Percentiles rank a stretch among this genome's conserved stretches.
Conservation (phyloP, 2,329 filamentous ascomycete species). For the Neonectria magnoliae region DNA sequence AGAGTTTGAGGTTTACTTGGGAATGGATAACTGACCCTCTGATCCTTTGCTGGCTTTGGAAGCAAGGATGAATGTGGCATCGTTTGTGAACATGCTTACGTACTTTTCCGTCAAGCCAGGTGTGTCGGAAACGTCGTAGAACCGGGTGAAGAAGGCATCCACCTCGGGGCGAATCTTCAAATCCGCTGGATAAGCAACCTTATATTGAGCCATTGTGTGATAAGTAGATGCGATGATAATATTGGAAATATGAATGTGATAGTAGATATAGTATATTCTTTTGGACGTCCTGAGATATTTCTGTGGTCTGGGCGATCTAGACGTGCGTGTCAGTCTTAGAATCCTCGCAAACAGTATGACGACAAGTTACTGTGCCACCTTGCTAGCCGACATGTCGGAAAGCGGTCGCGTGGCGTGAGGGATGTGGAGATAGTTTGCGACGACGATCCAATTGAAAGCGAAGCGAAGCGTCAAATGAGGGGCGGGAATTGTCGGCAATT, state of each 20-base stretch:
- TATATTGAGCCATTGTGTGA: slow-evolving; percentile 15
- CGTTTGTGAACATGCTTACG: slow-evolving; percentile 40
- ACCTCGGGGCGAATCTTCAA: slow-evolving; percentile 34
- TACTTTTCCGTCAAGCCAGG: slow-evolving; percentile 44
- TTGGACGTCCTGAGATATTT: neutral
- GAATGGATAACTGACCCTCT: slow-evolving; percentile 31
- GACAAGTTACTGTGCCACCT: neutral
- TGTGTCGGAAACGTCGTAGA: slow-evolving; percentile 46
- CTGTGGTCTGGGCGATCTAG: neutral
- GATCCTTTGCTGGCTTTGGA: slow-evolving; percentile 39
- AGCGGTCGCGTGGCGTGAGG: neutral
- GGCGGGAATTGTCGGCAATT: neutral
- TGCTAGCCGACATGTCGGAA: slow-evolving; percentile 15
- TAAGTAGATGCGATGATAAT: neutral
- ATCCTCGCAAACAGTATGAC: too few relatives aligned
- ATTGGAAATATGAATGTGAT: neutral
- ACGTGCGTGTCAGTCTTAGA: neutral
- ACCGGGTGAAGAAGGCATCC: slow-evolving; percentile 42
- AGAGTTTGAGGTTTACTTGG: slow-evolving; percentile 12
- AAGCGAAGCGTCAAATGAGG: neutral
- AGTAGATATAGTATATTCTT: neutral
- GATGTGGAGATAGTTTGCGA: neutral
- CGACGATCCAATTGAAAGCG: neutral
- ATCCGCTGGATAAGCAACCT: slow-evolving; percentile 6
- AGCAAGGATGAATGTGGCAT: slow-evolving; percentile 46